Conservation (phyloP, 768 basidiomycete genomes). For the Daedaleopsis nitida region DNA sequence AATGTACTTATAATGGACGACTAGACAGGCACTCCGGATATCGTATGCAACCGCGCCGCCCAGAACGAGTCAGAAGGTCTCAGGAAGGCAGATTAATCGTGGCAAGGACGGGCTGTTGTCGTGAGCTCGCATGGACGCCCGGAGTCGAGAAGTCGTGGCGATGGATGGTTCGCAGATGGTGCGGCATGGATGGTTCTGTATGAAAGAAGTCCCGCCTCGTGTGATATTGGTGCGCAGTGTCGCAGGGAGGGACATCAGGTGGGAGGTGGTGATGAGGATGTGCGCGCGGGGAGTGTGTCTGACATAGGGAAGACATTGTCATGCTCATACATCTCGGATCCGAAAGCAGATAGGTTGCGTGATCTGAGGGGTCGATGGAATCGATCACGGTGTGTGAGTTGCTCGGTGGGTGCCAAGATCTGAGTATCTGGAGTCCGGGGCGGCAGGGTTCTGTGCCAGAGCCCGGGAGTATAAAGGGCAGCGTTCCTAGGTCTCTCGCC, state of each 20-base stretch:
- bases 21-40: slow-evolving; percentile 2
- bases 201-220: slow-evolving; percentile 19
- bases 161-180: slow-evolving; percentile 7
- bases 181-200: slow-evolving; percentile 8
- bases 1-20: not conserved
- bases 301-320: not conserved
- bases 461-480: slow-evolving; percentile 13
- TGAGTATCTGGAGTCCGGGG: slow-evolving; percentile 16
- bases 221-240: slow-evolving; percentile 1
- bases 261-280: not conserved
- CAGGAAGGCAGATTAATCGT: slow-evolving; percentile 6
- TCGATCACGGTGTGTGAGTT: slow-evolving; percentile 28
- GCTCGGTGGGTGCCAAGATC: slow-evolving; percentile 22
- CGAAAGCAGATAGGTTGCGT: slow-evolving; percentile 22
- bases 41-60: not conserved
- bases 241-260: not conserved
- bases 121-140: not conserved
- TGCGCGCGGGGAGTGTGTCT: not conserved
- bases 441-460: slow-evolving; percentile 16
- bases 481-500: not conserved
- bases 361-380: slow-evolving; percentile 24
- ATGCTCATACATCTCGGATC: slow-evolving; percentile 14
- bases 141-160: slow-evolving; percentile 10
- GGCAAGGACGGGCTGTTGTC: not conserved
- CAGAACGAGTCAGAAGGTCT: slow-evolving; percentile 11